These are phyloP conservation scores for Dinochytrium kinnereticum DNA, from an alignment of 371 early-diverging fungal species.

Conservation along the genomic window DNA sequence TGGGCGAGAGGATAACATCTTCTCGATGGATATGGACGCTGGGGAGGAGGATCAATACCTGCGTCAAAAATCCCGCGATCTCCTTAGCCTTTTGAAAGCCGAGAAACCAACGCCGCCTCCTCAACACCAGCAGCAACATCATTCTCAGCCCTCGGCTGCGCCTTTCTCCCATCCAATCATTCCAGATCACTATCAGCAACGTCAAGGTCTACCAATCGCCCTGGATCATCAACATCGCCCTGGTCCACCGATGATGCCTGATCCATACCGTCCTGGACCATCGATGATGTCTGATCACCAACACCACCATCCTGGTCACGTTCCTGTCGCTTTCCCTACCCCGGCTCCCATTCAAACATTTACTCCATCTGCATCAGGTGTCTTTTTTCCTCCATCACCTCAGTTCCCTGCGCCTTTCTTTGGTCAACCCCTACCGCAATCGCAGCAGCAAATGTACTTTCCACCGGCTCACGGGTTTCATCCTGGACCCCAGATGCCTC, in stretches of 20 bases:
- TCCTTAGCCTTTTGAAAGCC: slow-evolving; percentile 2
- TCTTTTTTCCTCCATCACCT: neutral
- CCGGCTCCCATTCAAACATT: neutral
- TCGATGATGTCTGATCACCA: neutral
- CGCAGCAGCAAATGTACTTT: neutral
- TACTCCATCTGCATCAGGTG: neutral
- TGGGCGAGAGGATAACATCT: slow-evolving; percentile 9
- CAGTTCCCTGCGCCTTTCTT: neutral
- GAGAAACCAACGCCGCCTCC: neutral
- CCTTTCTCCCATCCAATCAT: neutral
- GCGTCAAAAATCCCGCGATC: slow-evolving; percentile 12
- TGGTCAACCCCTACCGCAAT: neutral
- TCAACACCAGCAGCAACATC: too few species aligned
- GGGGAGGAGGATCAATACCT: neutral
- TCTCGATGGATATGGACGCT: neutral
- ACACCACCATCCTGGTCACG: neutral
- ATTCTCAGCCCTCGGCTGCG: too few species aligned
- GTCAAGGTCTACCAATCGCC: neutral
- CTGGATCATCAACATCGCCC: too few species aligned
- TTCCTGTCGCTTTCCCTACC: neutral
- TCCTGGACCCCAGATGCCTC: neutral
- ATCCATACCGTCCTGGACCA: neutral
- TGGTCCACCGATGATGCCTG: neutral
- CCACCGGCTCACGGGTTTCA: neutral
- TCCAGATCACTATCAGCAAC: neutral